Conservation (phyloP, 2,329 filamentous ascomycete species). For the Alternaria brassicae region DNA sequence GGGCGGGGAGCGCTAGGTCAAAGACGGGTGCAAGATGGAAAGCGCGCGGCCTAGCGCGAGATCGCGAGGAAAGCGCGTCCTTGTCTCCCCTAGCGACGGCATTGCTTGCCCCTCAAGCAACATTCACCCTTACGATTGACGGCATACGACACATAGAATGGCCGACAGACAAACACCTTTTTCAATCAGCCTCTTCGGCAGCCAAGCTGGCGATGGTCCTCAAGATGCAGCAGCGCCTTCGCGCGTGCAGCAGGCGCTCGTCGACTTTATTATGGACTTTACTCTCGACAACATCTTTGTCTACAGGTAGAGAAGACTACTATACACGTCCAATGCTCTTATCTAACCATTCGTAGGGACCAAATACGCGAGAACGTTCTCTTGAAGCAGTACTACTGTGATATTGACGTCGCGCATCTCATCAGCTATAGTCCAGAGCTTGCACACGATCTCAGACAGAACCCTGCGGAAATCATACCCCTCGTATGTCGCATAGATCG, state of each 20-base stretch:
- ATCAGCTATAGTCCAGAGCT: slow-evolving; percentile 97
- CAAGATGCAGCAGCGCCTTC: slow-evolving; percentile 44
- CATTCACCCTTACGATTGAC: slow-evolving; percentile 21
- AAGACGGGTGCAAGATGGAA: slow-evolving; percentile 17
- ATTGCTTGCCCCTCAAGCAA: slow-evolving; percentile 21
- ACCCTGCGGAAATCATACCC: slow-evolving; percentile 91
- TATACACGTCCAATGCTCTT: slow-evolving; percentile 10
- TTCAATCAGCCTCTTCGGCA: slow-evolving; percentile 77
- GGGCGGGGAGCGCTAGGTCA: slow-evolving; percentile 9
- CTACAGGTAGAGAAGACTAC: slow-evolving; percentile 67
- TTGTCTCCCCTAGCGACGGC: slow-evolving; percentile 30
- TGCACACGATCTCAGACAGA: slow-evolving; percentile 85
- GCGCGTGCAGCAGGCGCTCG: slow-evolving; percentile 75
- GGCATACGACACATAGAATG: slow-evolving; percentile 30
- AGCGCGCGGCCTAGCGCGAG: slow-evolving; percentile 15
- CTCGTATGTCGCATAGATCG: slow-evolving; percentile 64
- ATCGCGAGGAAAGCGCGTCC: slow-evolving; percentile 26
- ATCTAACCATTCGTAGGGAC: slow-evolving; percentile 68
- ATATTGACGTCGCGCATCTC: slow-evolving; percentile 92
- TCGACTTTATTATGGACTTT: slow-evolving; percentile 92
- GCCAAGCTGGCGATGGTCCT: slow-evolving; percentile 45
- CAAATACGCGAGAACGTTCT: slow-evolving; percentile 95
- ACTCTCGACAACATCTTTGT: slow-evolving; percentile 93
- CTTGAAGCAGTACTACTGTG: slow-evolving; percentile 92
- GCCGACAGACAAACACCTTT: slow-evolving; percentile 84